Evolutionary conservation across 2,329 filamentous ascomycete genomes (phyloP).

Genomic region (Plectosphaerella plurivora): DNA sequence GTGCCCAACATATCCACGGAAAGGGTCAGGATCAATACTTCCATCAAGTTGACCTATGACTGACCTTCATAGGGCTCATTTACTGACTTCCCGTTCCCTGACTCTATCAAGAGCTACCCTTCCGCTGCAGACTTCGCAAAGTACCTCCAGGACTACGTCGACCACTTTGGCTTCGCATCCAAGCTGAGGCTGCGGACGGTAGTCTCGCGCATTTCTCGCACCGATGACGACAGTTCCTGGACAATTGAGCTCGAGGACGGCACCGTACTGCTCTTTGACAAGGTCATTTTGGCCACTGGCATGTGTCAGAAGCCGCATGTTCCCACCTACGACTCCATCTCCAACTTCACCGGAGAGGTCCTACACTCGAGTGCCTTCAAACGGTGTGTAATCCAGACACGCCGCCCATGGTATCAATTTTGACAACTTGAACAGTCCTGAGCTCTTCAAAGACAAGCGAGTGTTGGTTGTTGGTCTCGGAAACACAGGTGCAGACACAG

Average conservation of each 20-base stretch:
- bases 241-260: not conserved
- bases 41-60: not conserved
- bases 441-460: conserved; percentile 26
- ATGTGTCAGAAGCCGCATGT: conserved; percentile 7
- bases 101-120: conserved; percentile 17
- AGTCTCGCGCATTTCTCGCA: conserved; percentile 4
- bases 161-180: conserved; percentile 28
- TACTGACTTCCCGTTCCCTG: conserved; percentile 28
- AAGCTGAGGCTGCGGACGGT: conserved; percentile 17
- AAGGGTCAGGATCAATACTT: not conserved
- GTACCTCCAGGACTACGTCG: conserved; percentile 35
- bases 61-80: not conserved
- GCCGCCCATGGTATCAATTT: not conserved
- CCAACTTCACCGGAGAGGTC: conserved; percentile 11
- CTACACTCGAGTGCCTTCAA: conserved; percentile 12
- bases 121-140: conserved; percentile 22
- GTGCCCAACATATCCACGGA: conserved; percentile 9
- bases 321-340: conserved; percentile 6
- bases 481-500: conserved; percentile 68
- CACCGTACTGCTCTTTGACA: conserved; percentile 4
- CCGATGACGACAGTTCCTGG: conserved; percentile 2
- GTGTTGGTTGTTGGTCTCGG: conserved; percentile 74
- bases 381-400: not conserved
- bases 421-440: not conserved
- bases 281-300: conserved; percentile 9